These are phyloP conservation scores for Ceratocystis cacaofunesta DNA, from an alignment of 2,329 filamentous ascomycete genomes.

Conservation along the genomic window DNA sequence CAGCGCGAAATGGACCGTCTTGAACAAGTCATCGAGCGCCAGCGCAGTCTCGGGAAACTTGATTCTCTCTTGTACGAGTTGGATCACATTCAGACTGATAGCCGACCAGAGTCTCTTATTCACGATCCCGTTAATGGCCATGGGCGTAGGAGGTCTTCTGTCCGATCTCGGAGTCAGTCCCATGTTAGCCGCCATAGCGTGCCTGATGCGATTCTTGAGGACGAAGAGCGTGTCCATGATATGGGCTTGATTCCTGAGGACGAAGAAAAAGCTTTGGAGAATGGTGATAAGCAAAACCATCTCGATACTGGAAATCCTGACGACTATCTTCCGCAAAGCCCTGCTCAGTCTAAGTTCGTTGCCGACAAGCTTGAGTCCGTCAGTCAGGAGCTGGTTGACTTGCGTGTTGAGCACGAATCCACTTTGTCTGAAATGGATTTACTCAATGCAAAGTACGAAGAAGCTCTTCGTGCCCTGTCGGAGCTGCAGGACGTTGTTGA, in stretches of 20 bases:
- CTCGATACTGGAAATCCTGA: conserved; percentile 12
- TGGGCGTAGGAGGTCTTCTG: conserved; percentile 27
- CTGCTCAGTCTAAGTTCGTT: conserved; percentile 71
- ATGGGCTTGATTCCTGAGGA: conserved; percentile 19
- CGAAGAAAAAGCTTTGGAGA: conserved; percentile 17
- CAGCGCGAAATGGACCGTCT: conserved; percentile 88
- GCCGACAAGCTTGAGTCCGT: conserved; percentile 86
- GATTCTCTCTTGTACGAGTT: conserved; percentile 86
- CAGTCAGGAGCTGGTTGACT: conserved; percentile 78
- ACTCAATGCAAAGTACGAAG: conserved; percentile 79
- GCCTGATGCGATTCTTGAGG: conserved; percentile 41
- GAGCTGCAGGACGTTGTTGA: conserved; percentile 77
- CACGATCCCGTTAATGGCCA: conserved; percentile 8
- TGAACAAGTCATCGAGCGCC: conserved; percentile 88
- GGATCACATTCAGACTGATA: conserved; percentile 44
- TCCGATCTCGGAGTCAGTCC: conserved; percentile 23
- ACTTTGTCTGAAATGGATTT: conserved; percentile 68
- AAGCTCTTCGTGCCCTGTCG: conserved; percentile 65
- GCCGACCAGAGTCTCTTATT: conserved; percentile 21
- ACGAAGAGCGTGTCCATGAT: conserved; percentile 31
- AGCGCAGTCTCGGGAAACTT: conserved; percentile 85
- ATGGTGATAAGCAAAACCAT: conserved; percentile 8
- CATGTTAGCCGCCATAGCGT: conserved; percentile 32
- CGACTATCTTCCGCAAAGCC: conserved; percentile 45
- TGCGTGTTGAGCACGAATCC: conserved; percentile 78